Base-by-base conservation (phyloP, 768 basidiomycete genomes). In the Lyophyllum decastes region DNA sequence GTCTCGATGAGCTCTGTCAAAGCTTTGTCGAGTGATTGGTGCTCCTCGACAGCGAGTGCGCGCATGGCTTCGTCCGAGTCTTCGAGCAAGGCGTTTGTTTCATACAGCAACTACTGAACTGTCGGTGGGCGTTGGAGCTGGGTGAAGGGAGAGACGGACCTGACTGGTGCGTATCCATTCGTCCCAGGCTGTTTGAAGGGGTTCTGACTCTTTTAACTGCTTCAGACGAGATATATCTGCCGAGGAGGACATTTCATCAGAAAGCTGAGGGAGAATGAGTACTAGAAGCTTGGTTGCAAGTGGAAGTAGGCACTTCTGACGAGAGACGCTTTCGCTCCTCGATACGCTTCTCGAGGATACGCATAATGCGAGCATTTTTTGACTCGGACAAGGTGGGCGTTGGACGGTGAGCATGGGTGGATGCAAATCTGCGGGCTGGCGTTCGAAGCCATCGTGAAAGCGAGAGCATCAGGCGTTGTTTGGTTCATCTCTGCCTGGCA, bases 11-110 rank as follows among this genome's bases (percentile, higher is more conserved):
- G 67, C 4, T 70, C 57, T 3, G 70, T 66, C 45, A 82, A 71
- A 4, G 66, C 64, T 9, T 66, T 53, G 2, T 74, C 68, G 47
- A 92, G 81, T 3, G 72, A 53, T 3, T 68, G 66, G 58, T 86
- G 81, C 64, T 95, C 94, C 34, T 89, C 87, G 1, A 71, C 64
- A 0, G 93, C 94, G 55, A 97, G 78, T 8, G 82, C 69, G 6
- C 88, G 88, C 81, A 98, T 88, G 2, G 81, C 74, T 1, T 85
- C 80, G 65, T 96, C 95, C 0, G 87, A 74, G 64, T 96, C 95
- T 34, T 76, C 66, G 2, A 94, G 81, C 0, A 94, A 81, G 0
- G 79, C 68, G 2, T 74, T 67, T 0, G 87, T 86, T 62, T 90
- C 89, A 63, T 82, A 72, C 30, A 92, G 73, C 45, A 85, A 81